Conservation (phyloP, 1,284 basidiomycete genomes). For the Moesziomyces parantarcticus region DNA sequence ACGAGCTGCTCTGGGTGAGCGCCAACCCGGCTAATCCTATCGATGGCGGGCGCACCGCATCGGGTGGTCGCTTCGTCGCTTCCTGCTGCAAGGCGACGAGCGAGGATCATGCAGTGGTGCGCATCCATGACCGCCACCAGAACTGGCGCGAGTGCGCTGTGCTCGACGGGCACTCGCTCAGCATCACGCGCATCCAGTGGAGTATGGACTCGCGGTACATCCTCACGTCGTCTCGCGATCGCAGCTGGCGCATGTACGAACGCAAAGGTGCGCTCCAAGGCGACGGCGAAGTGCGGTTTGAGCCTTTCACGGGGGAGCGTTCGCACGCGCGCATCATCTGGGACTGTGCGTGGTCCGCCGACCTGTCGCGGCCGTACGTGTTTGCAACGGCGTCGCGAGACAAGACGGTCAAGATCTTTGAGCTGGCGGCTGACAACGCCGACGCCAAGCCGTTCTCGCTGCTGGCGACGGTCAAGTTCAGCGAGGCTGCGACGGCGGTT, state of each 20-base stretch:
- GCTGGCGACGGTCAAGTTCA: slow-evolving; percentile 40
- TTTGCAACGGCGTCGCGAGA: slow-evolving; percentile 96
- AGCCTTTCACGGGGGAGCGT: slow-evolving; percentile 72
- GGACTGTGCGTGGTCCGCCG: slow-evolving; percentile 86
- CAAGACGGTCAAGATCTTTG: slow-evolving; percentile 77
- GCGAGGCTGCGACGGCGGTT: slow-evolving; percentile 49
- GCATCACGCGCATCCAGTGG: slow-evolving; percentile 89
- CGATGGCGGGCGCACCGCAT: slow-evolving; percentile 19
- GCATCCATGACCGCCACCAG: slow-evolving; percentile 81
- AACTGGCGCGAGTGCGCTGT: slow-evolving; percentile 74
- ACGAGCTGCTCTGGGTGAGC: slow-evolving; percentile 77
- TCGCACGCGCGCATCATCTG: slow-evolving; percentile 93
- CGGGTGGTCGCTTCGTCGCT: slow-evolving; percentile 78
- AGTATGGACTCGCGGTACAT: slow-evolving; percentile 82
- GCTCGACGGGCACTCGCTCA: slow-evolving; percentile 84
- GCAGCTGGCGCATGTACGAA: slow-evolving; percentile 89
- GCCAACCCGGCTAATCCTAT: slow-evolving; percentile 28
- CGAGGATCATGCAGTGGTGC: slow-evolving; percentile 87
- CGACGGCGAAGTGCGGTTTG: slow-evolving; percentile 19
- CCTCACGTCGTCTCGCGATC: slow-evolving; percentile 87
- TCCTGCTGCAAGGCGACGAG: slow-evolving; percentile 90
- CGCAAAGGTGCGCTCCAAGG: not conserved
- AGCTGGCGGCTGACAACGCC: slow-evolving; percentile 9
- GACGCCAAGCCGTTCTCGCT: slow-evolving; percentile 31
- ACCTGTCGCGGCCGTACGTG: slow-evolving; percentile 66